Evolutionary conservation across 208 protist genomes (phyloP), one percentile per base, ranked within the genome.

Genomic region (Phytomonas serpens): DNA sequence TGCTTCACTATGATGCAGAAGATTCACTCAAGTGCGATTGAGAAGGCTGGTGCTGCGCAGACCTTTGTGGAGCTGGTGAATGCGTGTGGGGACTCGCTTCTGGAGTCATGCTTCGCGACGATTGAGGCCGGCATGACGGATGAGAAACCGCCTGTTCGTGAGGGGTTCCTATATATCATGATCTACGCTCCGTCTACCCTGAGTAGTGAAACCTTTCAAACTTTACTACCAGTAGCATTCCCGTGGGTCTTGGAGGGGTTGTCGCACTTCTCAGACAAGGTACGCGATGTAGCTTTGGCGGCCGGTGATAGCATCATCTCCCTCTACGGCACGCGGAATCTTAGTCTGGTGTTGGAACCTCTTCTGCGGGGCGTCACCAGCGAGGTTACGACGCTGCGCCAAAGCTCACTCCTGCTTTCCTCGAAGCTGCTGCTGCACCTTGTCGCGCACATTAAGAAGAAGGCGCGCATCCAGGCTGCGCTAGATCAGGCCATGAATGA

Each of bases 161-260:
- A 98, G 71, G 93, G 90, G 29, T 97, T 95, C 77, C 76, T 98
- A 31, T 92, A 96, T 75, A 85, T 97, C 57, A 94, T 98, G 81
- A 84, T 96, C 40, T 97, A 97, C 83, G 77, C 94, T 57, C 93
- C 93, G 32, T 88, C 87, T 64, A 92, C 89, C 13, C 79, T 97
- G 51, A 72, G 67, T 64, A 64, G 78, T 23, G 75, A 80, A 63
- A 84, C 79, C 68, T 93, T 96, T 74, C 89, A 91, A 76, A 69
- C 77, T 42, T 85, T 98, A 66, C 78, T 96, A n/a, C 84, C 88
- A 4, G 30, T 93, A 16, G 81, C 83, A 36, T 90, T 97, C 63
- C 89, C 89, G 71, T 94, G 85, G 86, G 92, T 97, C 40, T 80
- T 98, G 16, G 83, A 96, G 61, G 91, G 91, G 11, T 80, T 98